Evolutionary conservation across 1,284 basidiomycete species (phyloP), one percentile per base, ranked within the genome.

Genomic region (Malassezia brasiliensis): DNA sequence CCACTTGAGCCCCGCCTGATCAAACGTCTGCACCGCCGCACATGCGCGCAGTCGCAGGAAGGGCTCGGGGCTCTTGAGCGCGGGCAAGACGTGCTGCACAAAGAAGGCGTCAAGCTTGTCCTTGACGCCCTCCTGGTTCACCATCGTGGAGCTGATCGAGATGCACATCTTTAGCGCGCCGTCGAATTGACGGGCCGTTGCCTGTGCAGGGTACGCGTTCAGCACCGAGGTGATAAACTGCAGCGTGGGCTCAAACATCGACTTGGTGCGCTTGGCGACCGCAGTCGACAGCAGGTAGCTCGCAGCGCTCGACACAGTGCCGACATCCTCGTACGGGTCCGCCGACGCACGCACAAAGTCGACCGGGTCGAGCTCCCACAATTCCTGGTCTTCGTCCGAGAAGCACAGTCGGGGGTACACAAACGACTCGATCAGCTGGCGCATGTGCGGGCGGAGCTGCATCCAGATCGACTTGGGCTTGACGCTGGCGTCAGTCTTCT

Each of bases 381-480:
- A 38, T 61, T 74, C 71, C 53, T 67, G 65, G 36, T 72, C 69
- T 46, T 61, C 62, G 6, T 67, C 61, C 39, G 52, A 64, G 53
- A 66, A 69, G 63, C 68, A 74, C 48, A 74, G 52, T 8, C 63
- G 60, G 19, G 71, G 71, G 59, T 71, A 71, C 52, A 69, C 66
- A 45, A 72, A 69, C n/a, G 54, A 51, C 53, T 69, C 61, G 8
- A 67, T 62, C 15, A 74, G 59, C 32, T 60, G 56, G 12, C 60
- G 52, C 8, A 69, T 65, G 42, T 71, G 67, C 9, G 71, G 71
- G 52, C 72, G 72, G 51, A 74, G 63, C 9, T 64, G 60, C 15
- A 60, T 46, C 71, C 71, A 74, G 25, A 69, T 72, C 10, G 68
- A 59, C 56, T 72, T 74, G 39, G 69, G 65, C 59, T 68, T 67